phyloP scores from a whole-genome alignment of 2,329 filamentous ascomycete species.

The Rutstroemia sp. region DNA sequence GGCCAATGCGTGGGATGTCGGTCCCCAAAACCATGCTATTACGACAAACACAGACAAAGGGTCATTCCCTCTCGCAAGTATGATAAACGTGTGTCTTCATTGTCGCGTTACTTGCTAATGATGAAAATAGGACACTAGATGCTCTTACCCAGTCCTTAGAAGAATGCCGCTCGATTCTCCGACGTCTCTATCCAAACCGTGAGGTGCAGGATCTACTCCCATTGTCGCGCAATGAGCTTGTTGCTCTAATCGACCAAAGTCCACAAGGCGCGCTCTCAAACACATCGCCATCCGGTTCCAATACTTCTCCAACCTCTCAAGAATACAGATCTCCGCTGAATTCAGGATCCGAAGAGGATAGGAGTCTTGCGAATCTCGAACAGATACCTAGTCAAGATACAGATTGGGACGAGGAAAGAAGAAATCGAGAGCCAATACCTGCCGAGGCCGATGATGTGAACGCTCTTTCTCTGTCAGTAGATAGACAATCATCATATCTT shows the following conservation, averaged over 20 bases:
- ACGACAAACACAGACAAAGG: slow-evolving; percentile 71
- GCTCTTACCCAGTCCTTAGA: slow-evolving; percentile 57
- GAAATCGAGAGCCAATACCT: slow-evolving; percentile 48
- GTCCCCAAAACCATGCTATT: slow-evolving; percentile 70
- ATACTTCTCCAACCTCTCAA: slow-evolving; percentile 42
- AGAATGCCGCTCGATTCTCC: slow-evolving; percentile 56
- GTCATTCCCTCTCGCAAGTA: slow-evolving; percentile 74
- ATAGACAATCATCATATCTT: slow-evolving; percentile 59
- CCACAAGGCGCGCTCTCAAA: slow-evolving; percentile 29
- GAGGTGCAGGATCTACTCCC: slow-evolving; percentile 44
- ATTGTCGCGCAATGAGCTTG: slow-evolving; percentile 52
- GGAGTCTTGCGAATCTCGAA: slow-evolving; percentile 48
- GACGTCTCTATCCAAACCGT: slow-evolving; percentile 53
- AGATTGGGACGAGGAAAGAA: slow-evolving; percentile 59
- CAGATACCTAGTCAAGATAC: slow-evolving; percentile 59
- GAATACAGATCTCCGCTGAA: slow-evolving; percentile 43
- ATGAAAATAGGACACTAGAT: slow-evolving; percentile 43
- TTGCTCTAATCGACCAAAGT: slow-evolving; percentile 47
- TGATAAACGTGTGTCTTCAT: slow-evolving; percentile 22
- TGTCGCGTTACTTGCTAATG: slow-evolving; percentile 18
- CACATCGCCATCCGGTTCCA: slow-evolving; percentile 45
- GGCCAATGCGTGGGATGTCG: slow-evolving; percentile 77
- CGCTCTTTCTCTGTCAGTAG: slow-evolving; percentile 50
- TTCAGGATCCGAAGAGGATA: slow-evolving; percentile 40
- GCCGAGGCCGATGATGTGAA: slow-evolving; percentile 65